These are phyloP conservation scores for Oenanthe sinensis DNA, from an alignment of 129 eudicot species.

Conservation along the genomic window DNA sequence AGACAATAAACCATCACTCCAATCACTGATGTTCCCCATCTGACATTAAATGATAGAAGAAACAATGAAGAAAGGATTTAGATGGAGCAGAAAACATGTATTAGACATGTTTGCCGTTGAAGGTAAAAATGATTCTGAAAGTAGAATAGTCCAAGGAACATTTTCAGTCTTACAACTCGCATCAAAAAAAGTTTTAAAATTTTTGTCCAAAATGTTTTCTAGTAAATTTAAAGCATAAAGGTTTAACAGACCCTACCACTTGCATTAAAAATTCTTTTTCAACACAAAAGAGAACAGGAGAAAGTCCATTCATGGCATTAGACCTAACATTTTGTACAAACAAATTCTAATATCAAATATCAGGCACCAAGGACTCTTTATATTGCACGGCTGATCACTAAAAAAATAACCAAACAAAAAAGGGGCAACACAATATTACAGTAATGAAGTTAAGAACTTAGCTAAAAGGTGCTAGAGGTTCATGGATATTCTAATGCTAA, in stretches of 20 bases:
- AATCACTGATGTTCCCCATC: not conserved
- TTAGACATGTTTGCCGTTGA: constrained; percentile 11
- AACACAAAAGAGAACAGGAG: not conserved
- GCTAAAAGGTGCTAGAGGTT: constrained; percentile 14
- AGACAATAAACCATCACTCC: not conserved
- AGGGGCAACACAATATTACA: not conserved
- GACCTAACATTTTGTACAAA: constrained; percentile 11
- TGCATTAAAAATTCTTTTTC: not conserved
- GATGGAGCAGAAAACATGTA: constrained; percentile 7
- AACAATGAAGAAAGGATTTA: not conserved
- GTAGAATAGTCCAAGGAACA: constrained; percentile 7
- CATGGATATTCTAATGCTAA: not conserved
- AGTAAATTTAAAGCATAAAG: constrained; percentile 3
- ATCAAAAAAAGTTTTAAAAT: not conserved
- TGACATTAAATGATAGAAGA: not conserved
- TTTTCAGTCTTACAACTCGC: not conserved
- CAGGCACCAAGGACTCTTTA: constrained; percentile 1
- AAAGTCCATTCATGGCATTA: constrained; percentile 8
- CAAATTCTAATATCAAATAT: not conserved
- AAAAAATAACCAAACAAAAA: not conserved
- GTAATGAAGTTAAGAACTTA: not conserved
- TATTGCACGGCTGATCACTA: constrained; percentile 1
- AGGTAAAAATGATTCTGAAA: constrained; percentile 11
- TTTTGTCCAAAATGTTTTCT: not conserved
- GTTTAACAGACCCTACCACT: constrained; percentile 14